These are phyloP conservation scores for Abelmoschus esculentus DNA, from an alignment of 345 rosid genomes.

Conservation along the genomic window DNA sequence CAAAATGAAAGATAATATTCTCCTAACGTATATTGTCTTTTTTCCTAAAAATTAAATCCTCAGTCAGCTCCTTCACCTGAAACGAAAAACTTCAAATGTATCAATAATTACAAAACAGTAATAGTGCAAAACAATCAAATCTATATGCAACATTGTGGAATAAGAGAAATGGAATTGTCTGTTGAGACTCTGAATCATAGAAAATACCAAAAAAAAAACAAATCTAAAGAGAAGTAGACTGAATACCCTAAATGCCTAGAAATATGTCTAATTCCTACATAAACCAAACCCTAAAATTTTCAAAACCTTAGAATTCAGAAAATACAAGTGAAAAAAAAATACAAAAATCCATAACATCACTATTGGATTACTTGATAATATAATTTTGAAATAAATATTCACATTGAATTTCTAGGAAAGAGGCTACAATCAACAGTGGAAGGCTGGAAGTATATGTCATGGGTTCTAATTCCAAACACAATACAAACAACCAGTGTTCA, in stretches of 20 bases:
- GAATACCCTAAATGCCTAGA: background rate
- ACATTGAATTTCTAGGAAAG: background rate
- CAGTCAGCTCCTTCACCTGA: conserved; percentile 84
- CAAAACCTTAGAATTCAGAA: background rate
- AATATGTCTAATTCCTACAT: background rate
- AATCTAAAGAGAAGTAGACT: background rate
- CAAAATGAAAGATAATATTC: too few species aligned
- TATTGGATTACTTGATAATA: background rate
- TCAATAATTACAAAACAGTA: background rate
- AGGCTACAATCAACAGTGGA: background rate
- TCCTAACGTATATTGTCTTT: too few species aligned
- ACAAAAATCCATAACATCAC: background rate
- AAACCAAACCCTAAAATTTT: background rate
- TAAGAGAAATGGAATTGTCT: too few species aligned
- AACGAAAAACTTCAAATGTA: conserved; percentile 15
- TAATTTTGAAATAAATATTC: too few species aligned
- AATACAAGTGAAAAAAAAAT: background rate
- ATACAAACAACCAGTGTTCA: background rate
- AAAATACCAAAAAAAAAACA: background rate
- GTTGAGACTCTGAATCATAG: background rate
- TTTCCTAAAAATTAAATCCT: too few species aligned
- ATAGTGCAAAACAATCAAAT: background rate
- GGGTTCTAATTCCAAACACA: background rate
- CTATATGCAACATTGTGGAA: background rate
- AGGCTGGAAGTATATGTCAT: background rate